These are phyloP conservation scores for Quercus gilva DNA, from an alignment of 306 rosid species.

Conservation along the genomic window DNA sequence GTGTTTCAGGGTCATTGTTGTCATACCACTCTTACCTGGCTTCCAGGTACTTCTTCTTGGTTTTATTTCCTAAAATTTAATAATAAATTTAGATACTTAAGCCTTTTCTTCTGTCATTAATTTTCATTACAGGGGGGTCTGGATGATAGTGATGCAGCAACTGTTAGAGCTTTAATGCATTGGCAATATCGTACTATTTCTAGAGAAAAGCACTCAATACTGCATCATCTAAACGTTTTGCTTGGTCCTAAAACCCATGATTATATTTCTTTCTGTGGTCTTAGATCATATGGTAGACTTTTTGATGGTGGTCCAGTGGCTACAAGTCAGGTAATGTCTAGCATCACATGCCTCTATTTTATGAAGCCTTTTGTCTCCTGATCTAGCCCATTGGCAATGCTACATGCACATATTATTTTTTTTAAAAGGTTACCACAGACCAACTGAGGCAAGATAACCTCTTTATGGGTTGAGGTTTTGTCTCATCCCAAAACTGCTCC, in stretches of 20 bases:
- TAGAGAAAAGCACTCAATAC: constrained; percentile 76
- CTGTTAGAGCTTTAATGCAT: constrained; percentile 97
- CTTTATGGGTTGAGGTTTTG: neutral
- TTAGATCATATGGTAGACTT: constrained; percentile 82
- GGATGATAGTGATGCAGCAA: constrained; percentile 96
- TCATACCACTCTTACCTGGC: constrained; percentile 95
- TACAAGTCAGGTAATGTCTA: constrained; percentile 76
- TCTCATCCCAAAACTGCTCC: neutral
- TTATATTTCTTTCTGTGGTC: constrained; percentile 88
- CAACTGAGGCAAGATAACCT: neutral
- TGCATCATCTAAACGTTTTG: constrained; percentile 61
- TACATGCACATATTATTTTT: neutral
- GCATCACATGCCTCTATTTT: neutral
- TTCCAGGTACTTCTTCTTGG: constrained; percentile 69
- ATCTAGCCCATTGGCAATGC: neutral
- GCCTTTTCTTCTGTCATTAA: constrained; percentile 17
- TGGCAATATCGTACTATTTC: constrained; percentile 98
- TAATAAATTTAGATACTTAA: neutral
- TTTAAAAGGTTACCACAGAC: too few relatives aligned
- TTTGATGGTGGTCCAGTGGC: constrained; percentile 82
- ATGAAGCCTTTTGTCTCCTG: neutral
- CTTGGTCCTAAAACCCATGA: constrained; percentile 80
- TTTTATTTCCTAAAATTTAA: constrained; percentile 16
- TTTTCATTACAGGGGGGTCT: constrained; percentile 69
- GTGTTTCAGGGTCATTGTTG: constrained; percentile 79